Percentiles rank a stretch among this genome's conserved stretches.
These are phyloP conservation scores for Monilinia aucupariae DNA, from an alignment of 2,329 filamentous ascomycete genomes.

Conservation along the genomic window DNA sequence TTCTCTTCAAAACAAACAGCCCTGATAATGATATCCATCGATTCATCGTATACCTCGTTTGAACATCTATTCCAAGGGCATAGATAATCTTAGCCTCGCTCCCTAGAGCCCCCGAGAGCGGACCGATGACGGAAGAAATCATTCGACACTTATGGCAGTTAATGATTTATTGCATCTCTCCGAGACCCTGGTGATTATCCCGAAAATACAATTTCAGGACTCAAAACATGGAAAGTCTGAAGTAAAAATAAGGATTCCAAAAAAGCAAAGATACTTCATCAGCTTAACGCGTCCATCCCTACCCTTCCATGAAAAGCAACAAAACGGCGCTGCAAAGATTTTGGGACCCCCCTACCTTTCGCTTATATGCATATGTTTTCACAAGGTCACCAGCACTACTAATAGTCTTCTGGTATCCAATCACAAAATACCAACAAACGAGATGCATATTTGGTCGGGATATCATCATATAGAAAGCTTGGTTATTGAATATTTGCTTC, in stretches of 20 bases:
- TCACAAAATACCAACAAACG: background rate
- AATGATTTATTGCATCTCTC: background rate
- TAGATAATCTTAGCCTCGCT: background rate
- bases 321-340: background rate
- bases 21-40: background rate
- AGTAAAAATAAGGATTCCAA: background rate
- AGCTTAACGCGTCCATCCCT: background rate
- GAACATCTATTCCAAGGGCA: background rate
- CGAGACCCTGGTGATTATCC: background rate
- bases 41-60: background rate
- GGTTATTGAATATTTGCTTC: background rate
- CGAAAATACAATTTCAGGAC: background rate
- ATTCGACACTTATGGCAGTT: background rate
- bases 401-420: background rate
- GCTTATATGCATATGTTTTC: background rate
- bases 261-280: background rate
- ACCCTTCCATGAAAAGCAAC: slow-evolving; percentile 1
- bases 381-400: background rate
- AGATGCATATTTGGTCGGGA: background rate
- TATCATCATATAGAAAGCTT: background rate
- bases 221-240: background rate
- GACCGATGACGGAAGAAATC: background rate
- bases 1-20: background rate
- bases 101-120: background rate
- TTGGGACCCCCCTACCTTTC: background rate